Conservation (phyloP, 2,329 filamentous ascomycete species). For the Aspergillus intermedius region DNA sequence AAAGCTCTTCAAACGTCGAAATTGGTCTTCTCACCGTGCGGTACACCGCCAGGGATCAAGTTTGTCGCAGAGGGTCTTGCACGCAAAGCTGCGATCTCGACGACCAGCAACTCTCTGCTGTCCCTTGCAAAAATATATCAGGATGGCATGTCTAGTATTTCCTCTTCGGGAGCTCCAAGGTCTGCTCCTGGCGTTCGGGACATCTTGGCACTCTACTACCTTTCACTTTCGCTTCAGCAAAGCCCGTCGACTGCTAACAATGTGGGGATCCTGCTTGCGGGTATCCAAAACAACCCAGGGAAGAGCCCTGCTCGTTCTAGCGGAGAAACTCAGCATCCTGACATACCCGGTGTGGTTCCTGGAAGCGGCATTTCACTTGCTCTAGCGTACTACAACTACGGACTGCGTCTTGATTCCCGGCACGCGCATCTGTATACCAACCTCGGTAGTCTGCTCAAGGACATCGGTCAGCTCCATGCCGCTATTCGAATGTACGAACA, state of each 20-base stretch:
- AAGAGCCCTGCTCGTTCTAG: slow-evolving; percentile 29
- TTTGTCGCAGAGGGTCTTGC: slow-evolving; percentile 65
- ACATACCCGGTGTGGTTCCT: slow-evolving; percentile 70
- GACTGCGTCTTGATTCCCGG: slow-evolving; percentile 73
- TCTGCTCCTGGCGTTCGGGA: slow-evolving; percentile 75
- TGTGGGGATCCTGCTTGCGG: slow-evolving; percentile 91
- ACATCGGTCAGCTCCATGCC: slow-evolving; percentile 84
- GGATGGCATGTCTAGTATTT: slow-evolving; percentile 79
- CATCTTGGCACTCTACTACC: slow-evolving; percentile 88
- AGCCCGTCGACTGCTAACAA: slow-evolving; percentile 98
- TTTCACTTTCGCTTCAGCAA: slow-evolving; percentile 87
- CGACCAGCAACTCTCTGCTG: slow-evolving; percentile 89
- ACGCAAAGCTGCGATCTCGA: slow-evolving; percentile 75
- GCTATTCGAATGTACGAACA: slow-evolving; percentile 97
- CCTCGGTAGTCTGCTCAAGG: slow-evolving; percentile 87
- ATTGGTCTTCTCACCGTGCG: slow-evolving; percentile 69
- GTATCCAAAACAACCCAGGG: slow-evolving; percentile 66
- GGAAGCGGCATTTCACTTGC: slow-evolving; percentile 85
- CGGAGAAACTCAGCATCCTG: slow-evolving; percentile 37
- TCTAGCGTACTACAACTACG: slow-evolving; percentile 91
- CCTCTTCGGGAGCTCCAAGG: slow-evolving; percentile 49
- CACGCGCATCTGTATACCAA: slow-evolving; percentile 98
- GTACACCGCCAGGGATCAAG: slow-evolving; percentile 72
- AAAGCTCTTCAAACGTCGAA: slow-evolving; percentile 75
- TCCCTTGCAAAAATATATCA: slow-evolving; percentile 97